phyloP scores from a whole-genome alignment of 805 yeast genomes.

The Saccharomycopsis microspora region DNA sequence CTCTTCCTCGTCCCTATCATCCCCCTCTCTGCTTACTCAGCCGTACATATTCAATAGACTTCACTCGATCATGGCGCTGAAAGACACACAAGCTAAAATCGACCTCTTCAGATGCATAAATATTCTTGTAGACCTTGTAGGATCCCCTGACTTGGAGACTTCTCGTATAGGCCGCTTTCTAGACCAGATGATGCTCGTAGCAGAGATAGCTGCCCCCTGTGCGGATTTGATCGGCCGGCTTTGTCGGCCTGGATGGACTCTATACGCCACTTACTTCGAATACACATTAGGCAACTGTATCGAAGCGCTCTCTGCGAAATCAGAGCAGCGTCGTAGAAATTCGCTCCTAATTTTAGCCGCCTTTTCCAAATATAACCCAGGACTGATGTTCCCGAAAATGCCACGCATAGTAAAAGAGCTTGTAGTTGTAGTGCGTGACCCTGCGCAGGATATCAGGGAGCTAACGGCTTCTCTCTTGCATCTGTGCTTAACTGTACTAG shows the following conservation, averaged over 20 bases:
- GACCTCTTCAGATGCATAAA: conserved; percentile 10
- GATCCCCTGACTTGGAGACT: conserved; percentile 12
- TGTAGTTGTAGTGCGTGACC: too few relatives aligned
- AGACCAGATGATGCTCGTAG: conserved; percentile 11
- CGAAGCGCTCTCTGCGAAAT: conserved; percentile 11
- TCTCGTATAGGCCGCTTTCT: conserved; percentile 10
- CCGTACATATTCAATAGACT: conserved; percentile 11
- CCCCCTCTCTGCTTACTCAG: conserved; percentile 4
- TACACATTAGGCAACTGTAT: conserved; percentile 13
- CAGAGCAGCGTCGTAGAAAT: conserved; percentile 9
- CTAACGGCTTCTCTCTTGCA: too few relatives aligned
- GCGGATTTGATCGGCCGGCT: conserved; percentile 15
- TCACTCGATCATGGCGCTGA: conserved; percentile 9
- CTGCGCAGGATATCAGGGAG: too few relatives aligned
- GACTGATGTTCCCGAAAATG: conserved; percentile 35
- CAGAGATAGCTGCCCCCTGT: conserved; percentile 9
- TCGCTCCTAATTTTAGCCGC: conserved; percentile 9
- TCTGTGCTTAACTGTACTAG: too few relatives aligned
- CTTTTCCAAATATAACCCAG: conserved; percentile 13
- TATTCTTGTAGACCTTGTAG: conserved; percentile 11
- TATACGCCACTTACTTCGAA: conserved; percentile 10
- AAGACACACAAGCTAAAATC: conserved; percentile 10
- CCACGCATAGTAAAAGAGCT: too few relatives aligned
- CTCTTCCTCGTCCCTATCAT: conserved; percentile 1
- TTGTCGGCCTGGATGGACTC: conserved; percentile 14